phyloP scores from a whole-genome alignment of 2,329 filamentous ascomycete genomes.

The Salinomyces thailandicus region DNA sequence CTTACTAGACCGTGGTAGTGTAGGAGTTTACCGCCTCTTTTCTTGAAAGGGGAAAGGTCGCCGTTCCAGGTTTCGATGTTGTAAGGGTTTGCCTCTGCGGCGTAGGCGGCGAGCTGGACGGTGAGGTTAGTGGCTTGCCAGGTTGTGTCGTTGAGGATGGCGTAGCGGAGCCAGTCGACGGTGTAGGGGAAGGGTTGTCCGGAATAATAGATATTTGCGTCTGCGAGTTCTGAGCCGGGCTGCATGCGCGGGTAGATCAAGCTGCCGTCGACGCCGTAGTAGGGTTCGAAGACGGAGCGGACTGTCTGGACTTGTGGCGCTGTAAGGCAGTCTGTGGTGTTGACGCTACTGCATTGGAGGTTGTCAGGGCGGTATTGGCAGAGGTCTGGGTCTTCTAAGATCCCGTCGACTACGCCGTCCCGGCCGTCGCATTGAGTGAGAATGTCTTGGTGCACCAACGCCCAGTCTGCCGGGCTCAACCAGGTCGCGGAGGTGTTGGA shows the following conservation, averaged over 20 bases:
- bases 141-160: constrained; percentile 34
- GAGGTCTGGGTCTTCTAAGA: constrained; percentile 34
- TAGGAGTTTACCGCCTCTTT: constrained; percentile 36
- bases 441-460: constrained; percentile 31
- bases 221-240: constrained; percentile 35
- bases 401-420: constrained; percentile 37
- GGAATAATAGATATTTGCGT: constrained; percentile 26
- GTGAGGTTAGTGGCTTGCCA: constrained; percentile 32
- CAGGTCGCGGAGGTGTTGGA: constrained; percentile 28
- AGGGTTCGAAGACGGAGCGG: constrained; percentile 29
- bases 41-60: constrained; percentile 30
- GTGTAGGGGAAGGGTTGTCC: constrained; percentile 34
- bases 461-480: constrained; percentile 29
- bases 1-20: constrained; percentile 34
- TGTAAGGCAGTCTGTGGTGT: constrained; percentile 33
- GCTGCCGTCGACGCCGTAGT: constrained; percentile 31
- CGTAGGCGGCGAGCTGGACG: constrained; percentile 27
- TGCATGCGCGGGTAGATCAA: constrained; percentile 41
- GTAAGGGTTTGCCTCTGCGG: constrained; percentile 25
- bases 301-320: constrained; percentile 33
- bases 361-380: constrained; percentile 33
- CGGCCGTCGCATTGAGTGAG: constrained; percentile 39
- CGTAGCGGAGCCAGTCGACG: constrained; percentile 40
- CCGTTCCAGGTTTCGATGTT: constrained; percentile 33
- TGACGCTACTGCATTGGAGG: constrained; percentile 27